phyloP scores from a whole-genome alignment of 805 yeast species.

The Brettanomyces custersianus region DNA sequence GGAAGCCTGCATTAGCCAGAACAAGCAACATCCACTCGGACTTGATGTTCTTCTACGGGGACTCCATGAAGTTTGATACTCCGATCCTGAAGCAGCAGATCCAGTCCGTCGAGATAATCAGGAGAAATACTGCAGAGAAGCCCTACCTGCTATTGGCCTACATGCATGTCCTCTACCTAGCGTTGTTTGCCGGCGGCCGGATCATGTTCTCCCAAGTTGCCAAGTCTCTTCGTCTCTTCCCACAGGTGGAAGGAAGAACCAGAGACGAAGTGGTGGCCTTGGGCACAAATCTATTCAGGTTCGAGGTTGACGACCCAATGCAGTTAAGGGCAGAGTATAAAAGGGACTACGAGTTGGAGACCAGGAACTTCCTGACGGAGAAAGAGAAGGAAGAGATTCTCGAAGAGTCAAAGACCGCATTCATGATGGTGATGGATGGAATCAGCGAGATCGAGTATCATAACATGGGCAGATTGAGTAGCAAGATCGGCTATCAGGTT shows the following conservation, averaged over 20 bases:
- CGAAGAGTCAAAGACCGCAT: slow-evolving; percentile 57
- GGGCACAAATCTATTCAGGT: slow-evolving; percentile 67
- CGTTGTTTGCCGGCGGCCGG: slow-evolving; percentile 80
- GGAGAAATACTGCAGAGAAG: slow-evolving; percentile 41
- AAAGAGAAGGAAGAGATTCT: slow-evolving; percentile 62
- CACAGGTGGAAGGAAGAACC: slow-evolving; percentile 58
- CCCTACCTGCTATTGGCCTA: slow-evolving; percentile 72
- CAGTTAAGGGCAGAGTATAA: slow-evolving; percentile 58
- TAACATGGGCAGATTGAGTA: slow-evolving; percentile 49
- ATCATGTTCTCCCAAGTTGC: slow-evolving; percentile 59
- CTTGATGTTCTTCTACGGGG: slow-evolving; percentile 57
- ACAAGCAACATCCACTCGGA: slow-evolving; percentile 48
- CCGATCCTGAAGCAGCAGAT: slow-evolving; percentile 59
- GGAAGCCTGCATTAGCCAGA: slow-evolving; percentile 66
- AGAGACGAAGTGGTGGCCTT: slow-evolving; percentile 49
- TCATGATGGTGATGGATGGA: slow-evolving; percentile 50
- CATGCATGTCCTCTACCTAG: slow-evolving; percentile 78
- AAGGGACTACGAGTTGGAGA: slow-evolving; percentile 67
- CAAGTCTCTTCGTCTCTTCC: slow-evolving; percentile 64
- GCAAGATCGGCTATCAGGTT: slow-evolving; percentile 45
- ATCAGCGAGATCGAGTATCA: slow-evolving; percentile 60
- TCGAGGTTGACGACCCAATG: slow-evolving; percentile 57
- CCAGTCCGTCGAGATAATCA: slow-evolving; percentile 53
- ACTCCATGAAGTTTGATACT: slow-evolving; percentile 41
- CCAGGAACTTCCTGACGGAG: slow-evolving; percentile 64